A percentile compares a stretch with the other conserved stretches of the same genome.
phyloP scores from a whole-genome alignment of 495 filamentous ascomycete genomes.

The Daldinia caldariorum region DNA sequence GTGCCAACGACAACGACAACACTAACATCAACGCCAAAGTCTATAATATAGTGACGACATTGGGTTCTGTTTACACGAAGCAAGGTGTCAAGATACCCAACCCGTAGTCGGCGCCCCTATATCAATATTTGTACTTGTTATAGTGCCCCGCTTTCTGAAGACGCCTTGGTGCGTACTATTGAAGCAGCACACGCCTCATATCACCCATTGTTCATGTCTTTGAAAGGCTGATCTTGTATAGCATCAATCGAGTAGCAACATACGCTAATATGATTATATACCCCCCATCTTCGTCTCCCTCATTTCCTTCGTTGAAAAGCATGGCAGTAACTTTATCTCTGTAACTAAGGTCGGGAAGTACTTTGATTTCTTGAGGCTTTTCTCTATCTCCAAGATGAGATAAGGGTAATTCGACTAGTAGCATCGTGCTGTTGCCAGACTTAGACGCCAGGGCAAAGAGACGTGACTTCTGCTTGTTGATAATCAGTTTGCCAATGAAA shows the following conservation, averaged over 20 bases:
- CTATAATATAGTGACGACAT: no score
- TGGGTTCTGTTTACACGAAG: no score
- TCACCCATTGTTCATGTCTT: not conserved
- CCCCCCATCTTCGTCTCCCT: not conserved
- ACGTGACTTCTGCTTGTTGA: slow-evolving; percentile 33
- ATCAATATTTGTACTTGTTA: no score
- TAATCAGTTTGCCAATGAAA: slow-evolving; percentile 46
- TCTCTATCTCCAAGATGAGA: slow-evolving; percentile 20
- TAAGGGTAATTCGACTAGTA: slow-evolving; percentile 43
- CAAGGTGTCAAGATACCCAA: no score
- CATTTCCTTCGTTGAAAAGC: slow-evolving; percentile 17
- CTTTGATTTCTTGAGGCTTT: slow-evolving; percentile 34
- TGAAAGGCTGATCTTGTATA: slow-evolving; percentile 25
- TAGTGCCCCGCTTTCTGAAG: no score
- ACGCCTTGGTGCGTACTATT: no score
- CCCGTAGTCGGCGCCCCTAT: no score
- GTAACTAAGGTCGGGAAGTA: slow-evolving; percentile 40
- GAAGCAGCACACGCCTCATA: no score
- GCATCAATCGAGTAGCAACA: not conserved
- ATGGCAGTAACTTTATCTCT: slow-evolving; percentile 37
- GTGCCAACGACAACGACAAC: no score
- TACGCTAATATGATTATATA: slow-evolving; percentile 22
- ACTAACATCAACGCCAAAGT: no score
- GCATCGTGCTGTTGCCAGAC: slow-evolving; percentile 35
- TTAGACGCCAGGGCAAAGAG: slow-evolving; percentile 46